Evolutionary conservation across 768 basidiomycete species (phyloP).

Genomic region (Coprinellus micaceus): DNA sequence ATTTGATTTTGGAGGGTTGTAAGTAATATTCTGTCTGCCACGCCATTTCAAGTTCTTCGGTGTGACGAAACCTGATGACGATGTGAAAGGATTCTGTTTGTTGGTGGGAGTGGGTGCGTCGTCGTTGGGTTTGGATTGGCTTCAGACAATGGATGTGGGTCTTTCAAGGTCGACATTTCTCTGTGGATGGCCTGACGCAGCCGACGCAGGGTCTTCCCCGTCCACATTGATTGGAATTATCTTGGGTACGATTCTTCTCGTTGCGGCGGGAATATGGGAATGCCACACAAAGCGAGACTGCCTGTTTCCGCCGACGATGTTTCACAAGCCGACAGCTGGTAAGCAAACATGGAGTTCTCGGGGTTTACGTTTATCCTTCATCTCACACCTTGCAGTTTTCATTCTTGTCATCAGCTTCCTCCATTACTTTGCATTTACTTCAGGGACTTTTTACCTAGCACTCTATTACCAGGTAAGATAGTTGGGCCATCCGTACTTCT

Average conservation of each 20-base stretch:
- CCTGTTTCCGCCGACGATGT: constrained; percentile 64
- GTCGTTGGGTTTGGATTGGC: constrained; percentile 81
- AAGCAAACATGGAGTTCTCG: constrained; percentile 19
- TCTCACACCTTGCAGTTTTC: constrained; percentile 41
- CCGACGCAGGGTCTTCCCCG: constrained; percentile 54
- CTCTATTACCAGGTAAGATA: constrained; percentile 70
- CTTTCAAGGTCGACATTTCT: constrained; percentile 5
- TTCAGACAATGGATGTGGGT: constrained; percentile 63
- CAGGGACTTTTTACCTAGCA: constrained; percentile 84
- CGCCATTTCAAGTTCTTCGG: too few species aligned
- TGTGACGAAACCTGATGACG: too few species aligned
- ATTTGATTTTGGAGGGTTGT: constrained; percentile 82
- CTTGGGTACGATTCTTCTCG: constrained; percentile 50
- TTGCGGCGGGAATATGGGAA: constrained; percentile 66
- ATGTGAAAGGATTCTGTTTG: constrained; percentile 66
- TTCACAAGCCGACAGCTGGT: constrained; percentile 61
- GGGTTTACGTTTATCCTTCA: constrained; percentile 14
- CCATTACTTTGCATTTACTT: constrained; percentile 79
- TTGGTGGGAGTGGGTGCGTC: constrained; percentile 68
- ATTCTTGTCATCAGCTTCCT: constrained; percentile 70
- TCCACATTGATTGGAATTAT: constrained; percentile 60
- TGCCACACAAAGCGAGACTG: constrained; percentile 61
- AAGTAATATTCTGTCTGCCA: constrained; percentile 32
- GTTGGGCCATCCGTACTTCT: constrained; percentile 11
- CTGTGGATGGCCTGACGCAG: constrained; percentile 11